These are phyloP conservation scores for Cudoniella acicularis DNA, from an alignment of 495 filamentous ascomycete genomes.

Conservation along the genomic window DNA sequence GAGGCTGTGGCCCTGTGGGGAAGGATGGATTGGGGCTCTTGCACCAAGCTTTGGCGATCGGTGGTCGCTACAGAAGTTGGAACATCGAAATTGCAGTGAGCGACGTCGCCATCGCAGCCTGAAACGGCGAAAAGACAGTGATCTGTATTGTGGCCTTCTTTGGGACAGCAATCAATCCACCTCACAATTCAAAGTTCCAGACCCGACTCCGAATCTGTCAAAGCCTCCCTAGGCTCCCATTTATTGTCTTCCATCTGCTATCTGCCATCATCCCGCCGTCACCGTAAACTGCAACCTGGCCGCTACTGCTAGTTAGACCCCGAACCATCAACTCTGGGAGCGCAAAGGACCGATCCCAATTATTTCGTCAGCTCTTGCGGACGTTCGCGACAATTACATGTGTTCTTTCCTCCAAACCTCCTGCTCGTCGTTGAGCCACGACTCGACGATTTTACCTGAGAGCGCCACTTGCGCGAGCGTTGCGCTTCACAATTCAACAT, in stretches of 20 bases:
- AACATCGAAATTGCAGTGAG: not conserved
- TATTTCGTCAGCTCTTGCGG: not conserved
- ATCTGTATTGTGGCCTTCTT: not conserved
- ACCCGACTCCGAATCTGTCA: not conserved
- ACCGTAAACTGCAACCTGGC: not conserved
- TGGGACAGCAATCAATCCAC: not conserved
- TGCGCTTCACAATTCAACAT: constrained; percentile 1
- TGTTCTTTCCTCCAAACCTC: constrained; percentile 15
- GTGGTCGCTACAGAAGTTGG: not conserved
- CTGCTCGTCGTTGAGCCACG: constrained; percentile 27
- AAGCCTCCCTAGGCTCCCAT: not conserved
- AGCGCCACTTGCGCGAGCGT: not conserved
- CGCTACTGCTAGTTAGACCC: not conserved
- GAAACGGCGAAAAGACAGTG: not conserved
- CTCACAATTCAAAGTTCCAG: not conserved
- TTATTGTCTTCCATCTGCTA: no score
- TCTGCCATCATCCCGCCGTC: not conserved
- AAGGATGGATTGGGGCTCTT: not conserved
- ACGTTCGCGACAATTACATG: constrained; percentile 22
- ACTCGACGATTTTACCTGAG: constrained; percentile 4
- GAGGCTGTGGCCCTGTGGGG: no score
- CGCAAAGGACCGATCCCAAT: not conserved
- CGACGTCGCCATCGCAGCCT: not conserved
- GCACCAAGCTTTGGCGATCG: no score
- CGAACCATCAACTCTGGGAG: not conserved